Conservation (phyloP, 768 basidiomycete species). For the Chalciporus pseudorubinellus region DNA sequence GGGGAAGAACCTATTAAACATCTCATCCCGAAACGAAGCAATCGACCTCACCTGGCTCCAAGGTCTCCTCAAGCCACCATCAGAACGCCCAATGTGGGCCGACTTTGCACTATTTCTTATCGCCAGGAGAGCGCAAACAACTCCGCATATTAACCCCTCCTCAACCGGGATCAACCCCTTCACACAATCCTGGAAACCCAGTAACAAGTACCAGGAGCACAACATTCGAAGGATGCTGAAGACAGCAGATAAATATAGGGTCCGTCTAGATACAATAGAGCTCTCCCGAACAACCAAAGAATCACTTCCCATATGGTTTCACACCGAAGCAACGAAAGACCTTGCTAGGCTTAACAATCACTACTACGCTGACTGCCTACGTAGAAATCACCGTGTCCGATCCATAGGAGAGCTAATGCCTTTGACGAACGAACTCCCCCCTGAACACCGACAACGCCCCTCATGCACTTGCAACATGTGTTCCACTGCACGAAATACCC, state of each 20-base stretch:
- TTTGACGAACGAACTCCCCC: neutral
- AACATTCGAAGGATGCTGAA: neutral
- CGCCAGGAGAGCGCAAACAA: neutral
- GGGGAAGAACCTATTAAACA: slow-evolving; percentile 6
- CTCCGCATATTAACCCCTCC: fast-evolving
- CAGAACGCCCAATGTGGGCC: neutral
- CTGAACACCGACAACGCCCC: neutral
- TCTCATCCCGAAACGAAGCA: neutral
- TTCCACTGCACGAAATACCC: neutral
- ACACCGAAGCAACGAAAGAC: neutral
- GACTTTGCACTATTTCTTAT: neutral
- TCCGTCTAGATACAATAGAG: neutral
- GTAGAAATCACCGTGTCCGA: neutral
- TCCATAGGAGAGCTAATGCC: neutral
- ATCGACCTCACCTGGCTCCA: neutral
- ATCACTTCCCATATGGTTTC: neutral
- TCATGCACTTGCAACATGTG: neutral
- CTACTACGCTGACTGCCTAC: neutral
- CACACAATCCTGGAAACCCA: neutral
- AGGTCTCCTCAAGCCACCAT: neutral
- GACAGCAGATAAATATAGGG: neutral
- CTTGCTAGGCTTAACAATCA: neutral
- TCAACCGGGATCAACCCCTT: neutral
- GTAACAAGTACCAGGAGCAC: no score
- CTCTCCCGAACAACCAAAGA: neutral